Conservation (phyloP, 345 rosid species). For the Citrus mangshanensis region DNA sequence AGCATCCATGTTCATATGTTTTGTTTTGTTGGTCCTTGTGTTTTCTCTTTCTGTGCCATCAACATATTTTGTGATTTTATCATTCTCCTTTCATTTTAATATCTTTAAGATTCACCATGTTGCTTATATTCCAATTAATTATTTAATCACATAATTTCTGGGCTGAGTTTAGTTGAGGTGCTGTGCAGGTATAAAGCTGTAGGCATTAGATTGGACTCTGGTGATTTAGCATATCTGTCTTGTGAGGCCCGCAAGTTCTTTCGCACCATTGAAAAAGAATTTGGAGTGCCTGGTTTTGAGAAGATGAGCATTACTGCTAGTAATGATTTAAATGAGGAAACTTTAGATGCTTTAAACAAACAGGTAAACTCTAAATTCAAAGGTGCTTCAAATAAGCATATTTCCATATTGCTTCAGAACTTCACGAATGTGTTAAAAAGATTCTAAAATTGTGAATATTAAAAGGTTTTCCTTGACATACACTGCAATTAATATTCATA, state of each 20-base stretch:
- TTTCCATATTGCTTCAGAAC: background rate
- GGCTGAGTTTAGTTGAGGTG: conserved; percentile 19
- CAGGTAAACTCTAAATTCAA: conserved; percentile 47
- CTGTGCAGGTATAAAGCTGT: conserved; percentile 71
- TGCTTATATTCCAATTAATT: background rate
- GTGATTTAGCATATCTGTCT: conserved; percentile 90
- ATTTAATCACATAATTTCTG: background rate
- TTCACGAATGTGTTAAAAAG: background rate
- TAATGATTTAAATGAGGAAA: conserved; percentile 95
- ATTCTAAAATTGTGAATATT: background rate
- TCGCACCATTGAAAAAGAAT: conserved; percentile 60
- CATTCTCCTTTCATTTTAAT: background rate
- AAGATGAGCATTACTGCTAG: conserved; percentile 82
- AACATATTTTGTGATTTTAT: background rate
- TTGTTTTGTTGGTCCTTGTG: background rate
- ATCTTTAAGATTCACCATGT: background rate
- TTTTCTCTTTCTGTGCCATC: background rate
- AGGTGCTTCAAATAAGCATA: background rate
- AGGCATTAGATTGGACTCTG: conserved; percentile 96
- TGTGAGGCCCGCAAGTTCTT: conserved; percentile 76
- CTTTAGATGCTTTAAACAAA: conserved; percentile 90
- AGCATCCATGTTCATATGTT: background rate
- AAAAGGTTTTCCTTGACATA: background rate
- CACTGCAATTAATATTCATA: background rate
- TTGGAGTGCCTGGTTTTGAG: conserved; percentile 61